Evolutionary conservation across 1,139 yeast genomes (phyloP).

Genomic region (Suhomyces yuchorum): DNA sequence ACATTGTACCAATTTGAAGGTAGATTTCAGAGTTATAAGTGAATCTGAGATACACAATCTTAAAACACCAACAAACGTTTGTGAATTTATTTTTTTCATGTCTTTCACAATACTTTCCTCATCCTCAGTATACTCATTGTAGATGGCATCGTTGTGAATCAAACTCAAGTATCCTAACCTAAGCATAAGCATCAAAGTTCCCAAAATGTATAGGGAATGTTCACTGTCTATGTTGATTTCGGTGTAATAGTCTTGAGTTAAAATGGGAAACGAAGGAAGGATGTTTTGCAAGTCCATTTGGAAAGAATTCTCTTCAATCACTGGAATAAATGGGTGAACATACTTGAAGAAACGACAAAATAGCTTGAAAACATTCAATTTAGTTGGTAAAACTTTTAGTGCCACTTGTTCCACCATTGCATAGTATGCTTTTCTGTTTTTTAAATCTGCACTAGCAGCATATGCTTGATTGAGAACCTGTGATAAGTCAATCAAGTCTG

Average conservation of each 20-base stretch:
- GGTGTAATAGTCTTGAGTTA: constrained; percentile 22
- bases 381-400: constrained; percentile 35
- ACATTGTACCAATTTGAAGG: constrained; percentile 42
- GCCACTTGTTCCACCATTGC: constrained; percentile 33
- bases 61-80: constrained; percentile 28
- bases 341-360: constrained; percentile 42
- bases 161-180: constrained; percentile 45
- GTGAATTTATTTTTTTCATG: constrained; percentile 26
- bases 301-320: constrained; percentile 35
- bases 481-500: constrained; percentile 6
- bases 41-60: constrained; percentile 38
- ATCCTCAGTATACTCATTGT: constrained; percentile 31
- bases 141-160: constrained; percentile 37
- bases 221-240: constrained; percentile 33
- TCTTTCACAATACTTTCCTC: constrained; percentile 33
- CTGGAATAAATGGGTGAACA: constrained; percentile 44
- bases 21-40: constrained; percentile 30
- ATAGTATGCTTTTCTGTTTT: constrained; percentile 30
- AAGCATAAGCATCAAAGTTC: constrained; percentile 34
- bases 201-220: constrained; percentile 35
- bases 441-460: constrained; percentile 21
- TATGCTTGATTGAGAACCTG: constrained; percentile 27
- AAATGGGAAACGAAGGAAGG: constrained; percentile 31
- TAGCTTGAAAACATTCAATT: constrained; percentile 30
- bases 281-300: constrained; percentile 30